Conservation (phyloP, 345 rosid genomes). For the Gossypium arboreum region DNA sequence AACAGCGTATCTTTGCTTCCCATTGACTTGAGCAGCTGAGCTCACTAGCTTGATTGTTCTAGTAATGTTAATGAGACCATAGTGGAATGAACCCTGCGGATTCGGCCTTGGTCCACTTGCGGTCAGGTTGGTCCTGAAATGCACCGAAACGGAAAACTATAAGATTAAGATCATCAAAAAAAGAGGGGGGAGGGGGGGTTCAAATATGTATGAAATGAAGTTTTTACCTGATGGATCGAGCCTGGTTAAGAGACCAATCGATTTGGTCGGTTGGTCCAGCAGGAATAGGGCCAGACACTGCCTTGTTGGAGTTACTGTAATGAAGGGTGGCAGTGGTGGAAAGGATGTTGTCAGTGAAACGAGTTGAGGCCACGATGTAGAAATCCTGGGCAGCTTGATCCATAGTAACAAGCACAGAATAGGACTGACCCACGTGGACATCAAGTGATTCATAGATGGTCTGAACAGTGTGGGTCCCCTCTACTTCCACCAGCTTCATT, state of each 20-base stretch:
- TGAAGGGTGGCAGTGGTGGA: conserved; percentile 50
- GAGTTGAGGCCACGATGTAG: conserved; percentile 55
- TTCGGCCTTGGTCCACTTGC: conserved; percentile 96
- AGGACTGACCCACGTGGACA: conserved; percentile 82
- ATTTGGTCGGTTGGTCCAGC: conserved; percentile 44
- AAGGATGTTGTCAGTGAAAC: conserved; percentile 45
- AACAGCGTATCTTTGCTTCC: conserved; percentile 74
- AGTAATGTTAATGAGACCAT: conserved; percentile 57
- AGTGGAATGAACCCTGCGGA: conserved; percentile 94
- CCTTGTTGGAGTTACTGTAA: conserved; percentile 50
- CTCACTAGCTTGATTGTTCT: conserved; percentile 60
- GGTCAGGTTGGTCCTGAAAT: conserved; percentile 67
- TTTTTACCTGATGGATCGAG: conserved; percentile 56
- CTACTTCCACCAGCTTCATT: conserved; percentile 82
- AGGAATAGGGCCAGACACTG: conserved; percentile 45
- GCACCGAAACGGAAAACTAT: neutral
- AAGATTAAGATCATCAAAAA: neutral
- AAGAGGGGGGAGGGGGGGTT: neutral
- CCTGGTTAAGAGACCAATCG: conserved; percentile 72
- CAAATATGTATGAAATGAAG: neutral
- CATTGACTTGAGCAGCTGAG: conserved; percentile 50
- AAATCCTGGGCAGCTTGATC: conserved; percentile 63
- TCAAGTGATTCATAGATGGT: conserved; percentile 57
- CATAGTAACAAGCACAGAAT: conserved; percentile 80
- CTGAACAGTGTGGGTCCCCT: conserved; percentile 87